Evolutionary conservation across 2,329 filamentous ascomycete genomes (phyloP).

Genomic region (Fusarium secorum): DNA sequence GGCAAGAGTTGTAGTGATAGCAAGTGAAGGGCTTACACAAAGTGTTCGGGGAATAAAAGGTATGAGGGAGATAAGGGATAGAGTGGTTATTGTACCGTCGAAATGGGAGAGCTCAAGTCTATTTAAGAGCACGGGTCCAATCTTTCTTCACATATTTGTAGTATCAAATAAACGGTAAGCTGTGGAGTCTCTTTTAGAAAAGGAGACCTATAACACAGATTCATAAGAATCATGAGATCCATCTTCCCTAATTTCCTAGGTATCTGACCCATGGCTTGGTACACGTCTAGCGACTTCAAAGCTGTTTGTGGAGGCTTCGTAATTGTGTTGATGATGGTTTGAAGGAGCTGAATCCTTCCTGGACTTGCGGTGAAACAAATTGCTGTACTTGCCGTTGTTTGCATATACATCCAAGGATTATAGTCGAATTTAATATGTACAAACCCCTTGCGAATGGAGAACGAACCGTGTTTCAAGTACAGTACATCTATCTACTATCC

Average conservation of each 20-base stretch:
- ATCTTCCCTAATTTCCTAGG: neutral
- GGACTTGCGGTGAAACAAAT: neutral
- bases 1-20: neutral
- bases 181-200: neutral
- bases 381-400: neutral
- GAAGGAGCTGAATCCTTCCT: neutral
- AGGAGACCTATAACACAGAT: neutral
- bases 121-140: neutral
- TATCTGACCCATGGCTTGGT: neutral
- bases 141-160: neutral
- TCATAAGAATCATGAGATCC: neutral
- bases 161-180: neutral
- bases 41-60: too few species aligned
- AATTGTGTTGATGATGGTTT: neutral
- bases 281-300: neutral
- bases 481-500: neutral
- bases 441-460: neutral
- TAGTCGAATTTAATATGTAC: neutral
- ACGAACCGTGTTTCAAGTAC: neutral
- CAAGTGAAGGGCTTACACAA: neutral
- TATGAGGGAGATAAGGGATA: neutral
- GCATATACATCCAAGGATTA: neutral
- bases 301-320: neutral
- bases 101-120: neutral
- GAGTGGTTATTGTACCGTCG: neutral